Conservation (phyloP, 2,329 filamentous ascomycete species). For the Trematosphaeria pertusa region DNA sequence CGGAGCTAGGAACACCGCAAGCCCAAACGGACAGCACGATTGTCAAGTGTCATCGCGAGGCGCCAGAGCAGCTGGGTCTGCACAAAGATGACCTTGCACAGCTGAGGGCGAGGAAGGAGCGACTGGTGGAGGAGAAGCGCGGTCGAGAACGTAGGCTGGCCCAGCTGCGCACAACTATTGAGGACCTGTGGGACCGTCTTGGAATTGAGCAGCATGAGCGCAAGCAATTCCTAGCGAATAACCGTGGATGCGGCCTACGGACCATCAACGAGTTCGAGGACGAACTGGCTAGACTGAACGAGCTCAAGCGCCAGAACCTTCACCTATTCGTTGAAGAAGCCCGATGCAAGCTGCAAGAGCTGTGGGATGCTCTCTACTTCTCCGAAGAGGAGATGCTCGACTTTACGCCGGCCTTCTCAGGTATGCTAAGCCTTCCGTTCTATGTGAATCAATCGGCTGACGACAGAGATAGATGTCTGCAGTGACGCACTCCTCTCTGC, state of each 20-base stretch:
- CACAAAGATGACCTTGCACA: constrained; percentile 84
- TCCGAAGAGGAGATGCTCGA: constrained; percentile 99
- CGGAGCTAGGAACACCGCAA: constrained; percentile 91
- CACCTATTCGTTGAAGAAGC: constrained; percentile 97
- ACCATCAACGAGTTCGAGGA: constrained; percentile 97
- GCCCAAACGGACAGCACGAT: constrained; percentile 88
- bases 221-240: constrained; percentile 83
- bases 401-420: constrained; percentile 92
- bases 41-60: constrained; percentile 86
- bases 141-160: constrained; percentile 78
- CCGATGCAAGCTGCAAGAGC: constrained; percentile 85
- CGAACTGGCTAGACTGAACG: constrained; percentile 83
- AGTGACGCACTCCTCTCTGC: constrained; percentile 94
- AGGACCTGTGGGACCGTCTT: constrained; percentile 86
- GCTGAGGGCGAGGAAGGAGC: constrained; percentile 77
- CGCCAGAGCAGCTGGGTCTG: constrained; percentile 91
- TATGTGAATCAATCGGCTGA: too few relatives aligned
- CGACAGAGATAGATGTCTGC: constrained; percentile 78
- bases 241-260: constrained; percentile 88
- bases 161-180: constrained; percentile 79
- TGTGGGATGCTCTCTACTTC: constrained; percentile 94
- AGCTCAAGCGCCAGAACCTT: constrained; percentile 93
- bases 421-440: constrained; percentile 28
- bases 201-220: constrained; percentile 82
- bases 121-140: constrained; percentile 87